These are phyloP conservation scores for Penicillium pancosmium DNA, from an alignment of 495 filamentous ascomycete genomes.

Conservation along the genomic window DNA sequence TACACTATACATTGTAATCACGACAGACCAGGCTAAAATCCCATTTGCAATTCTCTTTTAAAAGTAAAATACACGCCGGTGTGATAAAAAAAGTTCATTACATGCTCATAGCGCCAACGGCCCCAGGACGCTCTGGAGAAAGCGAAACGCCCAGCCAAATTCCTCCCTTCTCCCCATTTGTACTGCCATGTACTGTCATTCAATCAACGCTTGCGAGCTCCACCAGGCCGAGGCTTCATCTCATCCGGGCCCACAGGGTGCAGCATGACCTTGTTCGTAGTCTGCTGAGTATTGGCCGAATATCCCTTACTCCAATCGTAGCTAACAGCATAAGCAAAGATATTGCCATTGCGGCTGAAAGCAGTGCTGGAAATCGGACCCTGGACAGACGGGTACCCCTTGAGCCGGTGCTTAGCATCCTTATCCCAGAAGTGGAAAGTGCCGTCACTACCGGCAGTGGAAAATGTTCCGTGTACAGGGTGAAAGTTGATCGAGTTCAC, in stretches of 20 bases:
- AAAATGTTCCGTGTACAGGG: slow-evolving; percentile 85
- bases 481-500: slow-evolving; percentile 92
- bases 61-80: slow-evolving; percentile 28
- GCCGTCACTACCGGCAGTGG: slow-evolving; percentile 85
- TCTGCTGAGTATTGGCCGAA: slow-evolving; percentile 65
- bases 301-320: slow-evolving; percentile 97
- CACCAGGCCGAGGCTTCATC: slow-evolving; percentile 73
- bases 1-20: no score
- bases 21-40: neutral
- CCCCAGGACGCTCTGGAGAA: slow-evolving; percentile 13
- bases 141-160: slow-evolving; percentile 4
- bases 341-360: slow-evolving; percentile 75
- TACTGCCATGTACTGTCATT: slow-evolving; percentile 1
- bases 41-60: slow-evolving; percentile 21
- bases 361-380: slow-evolving; percentile 76
- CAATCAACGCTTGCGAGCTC: slow-evolving; percentile 66
- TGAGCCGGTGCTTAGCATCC: slow-evolving; percentile 81
- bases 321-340: slow-evolving; percentile 88
- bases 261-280: slow-evolving; percentile 83
- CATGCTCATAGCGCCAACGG: slow-evolving; percentile 34
- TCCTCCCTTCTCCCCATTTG: slow-evolving; percentile 8
- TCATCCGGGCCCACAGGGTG: slow-evolving; percentile 77
- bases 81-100: slow-evolving; percentile 31
- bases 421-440: slow-evolving; percentile 94
- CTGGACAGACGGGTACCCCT: slow-evolving; percentile 83